Conservation (phyloP, 164 flowering plant genomes). For the Vitis rupestris region DNA sequence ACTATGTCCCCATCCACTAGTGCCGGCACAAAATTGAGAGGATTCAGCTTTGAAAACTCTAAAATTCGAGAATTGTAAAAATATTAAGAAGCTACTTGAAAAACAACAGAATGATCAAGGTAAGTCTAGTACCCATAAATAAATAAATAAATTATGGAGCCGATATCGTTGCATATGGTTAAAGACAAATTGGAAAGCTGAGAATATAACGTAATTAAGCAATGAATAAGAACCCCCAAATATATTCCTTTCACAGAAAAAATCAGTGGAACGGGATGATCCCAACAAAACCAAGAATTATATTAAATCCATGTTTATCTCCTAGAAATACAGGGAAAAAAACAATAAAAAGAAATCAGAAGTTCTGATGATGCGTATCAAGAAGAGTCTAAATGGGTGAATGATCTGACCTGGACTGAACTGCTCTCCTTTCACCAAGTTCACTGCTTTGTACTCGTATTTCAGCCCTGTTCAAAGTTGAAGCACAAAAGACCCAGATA, state of each 20-base stretch:
- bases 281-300: too few relatives aligned
- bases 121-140: background rate
- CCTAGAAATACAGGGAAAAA: background rate
- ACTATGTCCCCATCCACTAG: slow-evolving; percentile 72
- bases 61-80: slow-evolving; percentile 1
- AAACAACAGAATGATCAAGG: background rate
- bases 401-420: slow-evolving; percentile 46
- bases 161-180: too few relatives aligned
- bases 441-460: too few relatives aligned
- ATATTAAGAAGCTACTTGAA: background rate
- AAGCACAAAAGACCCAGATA: background rate
- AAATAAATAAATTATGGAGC: too few relatives aligned
- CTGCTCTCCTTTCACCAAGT: too few relatives aligned
- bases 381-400: too few relatives aligned
- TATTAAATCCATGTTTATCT: too few relatives aligned
- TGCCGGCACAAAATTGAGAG: slow-evolving; percentile 72
- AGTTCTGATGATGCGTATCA: too few relatives aligned
- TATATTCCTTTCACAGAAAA: too few relatives aligned
- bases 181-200: too few relatives aligned
- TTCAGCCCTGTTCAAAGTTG: background rate
- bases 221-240: too few relatives aligned
- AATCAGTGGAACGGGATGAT: too few relatives aligned
- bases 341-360: background rate
- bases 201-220: background rate
- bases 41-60: slow-evolving; percentile 79